Conservation (phyloP, 352 stramenopile species). For the Pythium guiyangense region DNA sequence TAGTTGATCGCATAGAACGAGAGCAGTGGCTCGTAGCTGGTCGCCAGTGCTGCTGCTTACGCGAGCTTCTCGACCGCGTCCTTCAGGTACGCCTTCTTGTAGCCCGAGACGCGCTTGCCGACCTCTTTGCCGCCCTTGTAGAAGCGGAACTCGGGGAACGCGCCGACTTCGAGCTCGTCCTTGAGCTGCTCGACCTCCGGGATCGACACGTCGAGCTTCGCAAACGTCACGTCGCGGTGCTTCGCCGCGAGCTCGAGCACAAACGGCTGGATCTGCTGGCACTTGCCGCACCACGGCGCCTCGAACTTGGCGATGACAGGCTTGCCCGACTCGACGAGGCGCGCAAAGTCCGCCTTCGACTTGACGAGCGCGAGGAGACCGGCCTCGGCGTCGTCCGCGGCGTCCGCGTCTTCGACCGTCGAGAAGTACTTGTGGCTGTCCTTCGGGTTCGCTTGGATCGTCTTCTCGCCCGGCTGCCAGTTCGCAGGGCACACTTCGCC, state of each 20-base stretch:
- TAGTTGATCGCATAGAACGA: background rate
- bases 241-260: constrained; percentile 63
- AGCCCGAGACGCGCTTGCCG: constrained; percentile 61
- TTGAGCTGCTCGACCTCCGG: constrained; percentile 72
- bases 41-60: constrained; percentile 12
- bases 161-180: constrained; percentile 63
- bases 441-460: constrained; percentile 84
- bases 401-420: constrained; percentile 29
- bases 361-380: constrained; percentile 53
- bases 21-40: background rate
- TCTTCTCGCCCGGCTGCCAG: constrained; percentile 90
- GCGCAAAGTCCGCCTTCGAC: constrained; percentile 57
- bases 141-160: constrained; percentile 82
- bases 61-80: constrained; percentile 54
- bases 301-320: constrained; percentile 78
- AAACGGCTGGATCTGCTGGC: constrained; percentile 75
- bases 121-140: constrained; percentile 83
- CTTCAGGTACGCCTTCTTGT: constrained; percentile 85
- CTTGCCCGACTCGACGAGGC: constrained; percentile 61
- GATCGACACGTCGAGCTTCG: constrained; percentile 71
- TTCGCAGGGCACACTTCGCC: constrained; percentile 92
- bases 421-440: constrained; percentile 84
- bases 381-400: constrained; percentile 20
- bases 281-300: constrained; percentile 87
- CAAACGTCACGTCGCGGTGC: constrained; percentile 69